A percentile compares a stretch with the other conserved stretches of the same genome.
These are phyloP conservation scores for Chalciporus piperatus DNA, from an alignment of 768 basidiomycete species.

Conservation along the genomic window DNA sequence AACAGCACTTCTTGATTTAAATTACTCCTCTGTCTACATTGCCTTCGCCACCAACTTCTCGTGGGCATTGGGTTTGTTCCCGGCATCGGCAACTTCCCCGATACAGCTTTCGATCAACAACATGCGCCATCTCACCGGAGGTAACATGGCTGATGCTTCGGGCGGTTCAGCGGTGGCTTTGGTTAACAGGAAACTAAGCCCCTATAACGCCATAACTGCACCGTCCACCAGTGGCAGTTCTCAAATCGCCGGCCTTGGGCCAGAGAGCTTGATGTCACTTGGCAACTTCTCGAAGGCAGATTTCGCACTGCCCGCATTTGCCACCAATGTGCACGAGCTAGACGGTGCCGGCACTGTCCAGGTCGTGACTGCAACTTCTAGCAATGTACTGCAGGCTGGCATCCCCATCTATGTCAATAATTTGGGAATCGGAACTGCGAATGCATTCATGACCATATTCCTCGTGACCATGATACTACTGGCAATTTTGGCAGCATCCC, in stretches of 20 bases:
- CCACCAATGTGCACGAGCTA: constrained; percentile 26
- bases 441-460: constrained; percentile 91
- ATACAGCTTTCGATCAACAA: constrained; percentile 77
- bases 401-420: constrained; percentile 80
- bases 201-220: constrained; percentile 52
- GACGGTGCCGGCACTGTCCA: constrained; percentile 43
- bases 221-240: neutral
- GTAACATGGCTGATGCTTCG: constrained; percentile 58
- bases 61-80: constrained; percentile 81
- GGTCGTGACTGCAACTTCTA: constrained; percentile 59
- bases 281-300: constrained; percentile 9
- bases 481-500: constrained; percentile 51
- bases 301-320: constrained; percentile 3
- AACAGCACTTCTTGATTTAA: constrained; percentile 75
- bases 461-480: constrained; percentile 65
- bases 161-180: constrained; percentile 64
- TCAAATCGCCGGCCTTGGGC: neutral
- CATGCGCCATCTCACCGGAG: constrained; percentile 84
- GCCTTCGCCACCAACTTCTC: constrained; percentile 84
- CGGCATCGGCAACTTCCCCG: constrained; percentile 47
- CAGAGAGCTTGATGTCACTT: constrained; percentile 11
- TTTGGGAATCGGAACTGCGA: constrained; percentile 75
- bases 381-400: constrained; percentile 73
- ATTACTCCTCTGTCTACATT: constrained; percentile 83
- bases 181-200: constrained; percentile 79